phyloP scores from a whole-genome alignment of 352 stramenopile species.

The Phytophthora foliorum region DNA sequence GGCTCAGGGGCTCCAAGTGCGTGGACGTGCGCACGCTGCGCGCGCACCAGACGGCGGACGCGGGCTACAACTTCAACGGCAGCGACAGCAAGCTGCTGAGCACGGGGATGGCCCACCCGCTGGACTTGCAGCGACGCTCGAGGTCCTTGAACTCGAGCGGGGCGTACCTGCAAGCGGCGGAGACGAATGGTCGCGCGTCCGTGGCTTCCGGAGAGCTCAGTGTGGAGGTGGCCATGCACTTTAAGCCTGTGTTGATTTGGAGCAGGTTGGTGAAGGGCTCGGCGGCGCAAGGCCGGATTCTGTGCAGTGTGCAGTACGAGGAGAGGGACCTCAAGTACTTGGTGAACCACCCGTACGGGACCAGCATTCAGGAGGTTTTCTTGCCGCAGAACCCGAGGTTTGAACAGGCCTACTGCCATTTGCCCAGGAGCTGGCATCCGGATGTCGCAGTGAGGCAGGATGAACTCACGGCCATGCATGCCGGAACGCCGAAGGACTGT shows the following conservation, averaged over 20 bases:
- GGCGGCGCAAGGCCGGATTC: conserved; percentile 63
- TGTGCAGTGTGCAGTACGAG: conserved; percentile 83
- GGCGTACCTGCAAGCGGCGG: conserved; percentile 30
- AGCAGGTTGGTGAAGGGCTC: conserved; percentile 74
- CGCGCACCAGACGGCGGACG: conserved; percentile 13
- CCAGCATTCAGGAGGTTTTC: conserved; percentile 82
- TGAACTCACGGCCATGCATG: conserved; percentile 75
- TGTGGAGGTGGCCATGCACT: conserved; percentile 26
- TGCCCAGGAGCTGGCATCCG: conserved; percentile 85
- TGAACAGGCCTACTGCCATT: conserved; percentile 76
- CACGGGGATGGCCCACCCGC: conserved; percentile 4
- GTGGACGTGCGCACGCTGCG: conserved; percentile 31
- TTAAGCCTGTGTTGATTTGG: conserved; percentile 79
- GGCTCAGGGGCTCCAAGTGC: conserved; percentile 37
- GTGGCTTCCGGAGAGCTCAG: conserved; percentile 28
- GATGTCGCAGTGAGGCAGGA: conserved; percentile 70
- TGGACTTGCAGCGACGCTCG: conserved; percentile 43
- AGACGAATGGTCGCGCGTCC: conserved; percentile 27
- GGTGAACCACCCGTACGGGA: conserved; percentile 77
- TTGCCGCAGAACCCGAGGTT: conserved; percentile 86
- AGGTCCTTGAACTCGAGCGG: conserved; percentile 53
- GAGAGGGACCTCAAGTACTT: conserved; percentile 71
- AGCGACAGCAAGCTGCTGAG: conserved; percentile 43
- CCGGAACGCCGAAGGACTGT: conserved; percentile 72
- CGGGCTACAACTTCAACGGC: conserved; percentile 8